Evolutionary conservation across 2,329 filamentous ascomycete species (phyloP).

Genomic region (Xylaria multiplex): DNA sequence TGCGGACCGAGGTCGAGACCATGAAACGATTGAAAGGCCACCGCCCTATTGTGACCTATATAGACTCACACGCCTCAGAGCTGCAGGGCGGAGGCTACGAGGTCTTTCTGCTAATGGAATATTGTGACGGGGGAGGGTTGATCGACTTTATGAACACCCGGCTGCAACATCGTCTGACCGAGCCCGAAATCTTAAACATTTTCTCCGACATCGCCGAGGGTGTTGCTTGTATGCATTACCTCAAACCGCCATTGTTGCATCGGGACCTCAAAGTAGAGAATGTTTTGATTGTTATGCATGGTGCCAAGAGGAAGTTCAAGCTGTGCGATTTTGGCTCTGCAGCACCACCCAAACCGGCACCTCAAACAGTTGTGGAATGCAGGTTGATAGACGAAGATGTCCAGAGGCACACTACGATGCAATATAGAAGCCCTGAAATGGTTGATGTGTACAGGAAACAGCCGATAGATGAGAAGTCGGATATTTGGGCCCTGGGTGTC

Average conservation of each 20-base stretch:
- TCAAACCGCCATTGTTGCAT: constrained; percentile 91
- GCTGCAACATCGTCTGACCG: constrained; percentile 93
- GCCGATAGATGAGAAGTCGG: constrained; percentile 97
- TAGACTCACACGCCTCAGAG: constrained; percentile 97
- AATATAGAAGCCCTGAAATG: constrained; percentile 99
- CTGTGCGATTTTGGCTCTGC: constrained; percentile 98
- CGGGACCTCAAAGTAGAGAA: constrained; percentile 98
- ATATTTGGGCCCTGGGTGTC: constrained; percentile 97
- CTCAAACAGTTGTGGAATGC: constrained; percentile 87
- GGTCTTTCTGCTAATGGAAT: constrained; percentile 98
- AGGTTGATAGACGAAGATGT: constrained; percentile 95
- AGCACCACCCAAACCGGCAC: constrained; percentile 83
- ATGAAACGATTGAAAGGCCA: constrained; percentile 99
- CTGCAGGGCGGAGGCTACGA: constrained; percentile 93
- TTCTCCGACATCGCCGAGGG: constrained; percentile 96
- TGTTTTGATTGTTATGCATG: constrained; percentile 81
- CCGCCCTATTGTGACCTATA: constrained; percentile 94
- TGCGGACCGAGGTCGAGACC: constrained; percentile 98
- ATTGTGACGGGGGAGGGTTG: constrained; percentile 90
- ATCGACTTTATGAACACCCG: constrained; percentile 99
- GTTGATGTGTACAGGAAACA: constrained; percentile 96
- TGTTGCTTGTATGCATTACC: constrained; percentile 98
- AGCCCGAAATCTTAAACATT: constrained; percentile 97
- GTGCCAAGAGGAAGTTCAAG: constrained; percentile 82
- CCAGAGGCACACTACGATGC: constrained; percentile 94